Base-by-base conservation (phyloP, 2,329 filamentous ascomycete genomes). In the Emmonsiellopsis sp. region DNA sequence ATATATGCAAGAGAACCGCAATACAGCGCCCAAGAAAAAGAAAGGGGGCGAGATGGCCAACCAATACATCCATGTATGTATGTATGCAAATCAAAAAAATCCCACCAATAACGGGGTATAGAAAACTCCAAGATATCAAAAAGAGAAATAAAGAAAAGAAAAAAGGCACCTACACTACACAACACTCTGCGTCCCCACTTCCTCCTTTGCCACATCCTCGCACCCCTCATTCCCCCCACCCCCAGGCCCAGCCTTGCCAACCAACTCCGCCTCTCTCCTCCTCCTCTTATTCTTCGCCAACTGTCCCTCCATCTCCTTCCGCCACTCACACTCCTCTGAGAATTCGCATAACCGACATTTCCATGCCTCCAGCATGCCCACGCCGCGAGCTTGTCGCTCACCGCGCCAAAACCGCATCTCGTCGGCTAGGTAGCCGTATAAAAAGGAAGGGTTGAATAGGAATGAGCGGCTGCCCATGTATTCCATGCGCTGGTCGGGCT, bases 361-460 rank as follows among this genome's bases (percentile, higher is more conserved):
- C 72, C 86, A 95, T 0, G 88, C 87, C 61, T 96, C 91, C 62
- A 91, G 85, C 6, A 94, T 78, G 6, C 81, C 77, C 2, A 96
- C 91, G 0, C 92, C 92, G 6, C 77, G 76, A 0, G 90, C 82
- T 49, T 79, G 71, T 13, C 91, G 75, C 61, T 86, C 76, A 1
- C 91, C 92, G 34, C 80, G 82, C 92, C 92, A 97, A 89, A 89
- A 96, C n/a, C 77, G 68, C 79, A 96, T 82, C 58, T 87, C 84
- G 2, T 81, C 77, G 0, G 71, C 65, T 2, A 95, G 66, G 64
- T 94, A 94, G 1, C 68, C 70, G 9, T 84, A 77, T 43, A 96
- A 72, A 2, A 75, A 75, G 1, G 74, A 67, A 0, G 78, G 73
- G 53, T 92, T 85, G 63, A 88, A 88, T 0, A 81, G 74, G 59